A percentile compares a stretch with the other conserved stretches of the same genome.
phyloP scores from a whole-genome alignment of 257 asterid species.

The Schizonepeta tenuifolia region DNA sequence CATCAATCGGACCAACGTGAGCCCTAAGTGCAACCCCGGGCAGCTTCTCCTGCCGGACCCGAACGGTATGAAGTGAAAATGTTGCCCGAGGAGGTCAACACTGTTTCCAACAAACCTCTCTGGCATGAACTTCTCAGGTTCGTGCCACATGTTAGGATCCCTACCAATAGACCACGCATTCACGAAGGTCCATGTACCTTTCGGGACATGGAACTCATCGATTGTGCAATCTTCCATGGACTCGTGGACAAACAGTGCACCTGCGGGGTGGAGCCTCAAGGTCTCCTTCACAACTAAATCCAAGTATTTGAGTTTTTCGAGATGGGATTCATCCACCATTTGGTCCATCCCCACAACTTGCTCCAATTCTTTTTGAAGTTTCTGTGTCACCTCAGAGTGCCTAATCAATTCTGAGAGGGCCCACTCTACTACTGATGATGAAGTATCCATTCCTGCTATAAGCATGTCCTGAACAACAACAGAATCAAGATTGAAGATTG shows the following conservation, averaged over 20 bases:
- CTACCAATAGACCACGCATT: not conserved
- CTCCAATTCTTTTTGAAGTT: conserved; percentile 40
- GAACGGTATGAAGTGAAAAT: not conserved
- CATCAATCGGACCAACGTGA: not conserved
- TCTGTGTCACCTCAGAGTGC: conserved; percentile 41
- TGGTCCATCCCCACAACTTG: conserved; percentile 32
- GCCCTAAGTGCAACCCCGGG: conserved; percentile 15
- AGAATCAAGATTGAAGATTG: not conserved
- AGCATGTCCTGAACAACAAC: conserved; percentile 18
- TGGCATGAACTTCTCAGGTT: not conserved
- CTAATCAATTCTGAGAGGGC: conserved; percentile 42
- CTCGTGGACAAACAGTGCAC: not conserved
- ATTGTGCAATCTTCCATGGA: conserved; percentile 11
- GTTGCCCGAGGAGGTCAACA: not conserved
- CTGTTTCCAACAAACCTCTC: not conserved
- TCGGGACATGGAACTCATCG: conserved; percentile 29
- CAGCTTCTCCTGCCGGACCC: not conserved
- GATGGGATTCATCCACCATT: conserved; percentile 43
- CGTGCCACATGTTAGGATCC: not conserved
- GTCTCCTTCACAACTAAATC: conserved; percentile 38
- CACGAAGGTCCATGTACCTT: not conserved
- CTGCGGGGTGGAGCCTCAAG: conserved; percentile 14
- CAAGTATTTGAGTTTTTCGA: conserved; percentile 38
- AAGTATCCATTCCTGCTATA: conserved; percentile 46
- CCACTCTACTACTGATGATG: conserved; percentile 44